These are phyloP conservation scores for Plasmodiophora brassicae DNA, from an alignment of 208 protist genomes.

Conservation along the genomic window DNA sequence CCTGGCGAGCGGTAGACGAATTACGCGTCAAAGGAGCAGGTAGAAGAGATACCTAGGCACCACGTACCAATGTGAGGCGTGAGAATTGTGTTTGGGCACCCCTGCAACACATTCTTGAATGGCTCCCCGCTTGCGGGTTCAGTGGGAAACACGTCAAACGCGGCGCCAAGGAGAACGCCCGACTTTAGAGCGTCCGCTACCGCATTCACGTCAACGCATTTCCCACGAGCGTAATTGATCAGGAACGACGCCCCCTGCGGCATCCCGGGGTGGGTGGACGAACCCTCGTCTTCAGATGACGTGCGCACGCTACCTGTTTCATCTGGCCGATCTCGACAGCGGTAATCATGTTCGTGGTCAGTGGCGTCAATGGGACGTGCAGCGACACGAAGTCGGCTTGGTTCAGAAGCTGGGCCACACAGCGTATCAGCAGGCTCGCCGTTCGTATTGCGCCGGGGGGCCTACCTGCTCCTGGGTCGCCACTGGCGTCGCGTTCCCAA, in stretches of 20 bases:
- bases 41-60: neutral
- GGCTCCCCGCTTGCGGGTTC: neutral
- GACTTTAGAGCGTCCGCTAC: neutral
- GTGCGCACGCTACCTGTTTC: neutral
- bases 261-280: neutral
- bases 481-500: neutral
- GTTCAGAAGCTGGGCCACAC: neutral
- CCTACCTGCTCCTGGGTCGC: neutral
- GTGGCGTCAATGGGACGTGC: slow-evolving; percentile 27
- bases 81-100: slow-evolving; percentile 23
- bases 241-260: neutral
- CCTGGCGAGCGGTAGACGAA: too few relatives aligned
- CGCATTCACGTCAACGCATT: slow-evolving; percentile 28
- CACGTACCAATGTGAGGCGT: slow-evolving; percentile 28
- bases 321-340: neutral
- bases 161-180: neutral
- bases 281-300: too few relatives aligned
- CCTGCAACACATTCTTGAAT: neutral
- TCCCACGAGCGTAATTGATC: slow-evolving; percentile 6
- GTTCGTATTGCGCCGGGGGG: neutral
- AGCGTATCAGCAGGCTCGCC: neutral
- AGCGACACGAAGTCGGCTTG: slow-evolving; percentile 2
- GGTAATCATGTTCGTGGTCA: neutral
- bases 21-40: too few relatives aligned
- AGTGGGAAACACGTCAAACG: neutral